Base-by-base conservation (phyloP, 306 rosid species). In the Nissolia schottii region DNA sequence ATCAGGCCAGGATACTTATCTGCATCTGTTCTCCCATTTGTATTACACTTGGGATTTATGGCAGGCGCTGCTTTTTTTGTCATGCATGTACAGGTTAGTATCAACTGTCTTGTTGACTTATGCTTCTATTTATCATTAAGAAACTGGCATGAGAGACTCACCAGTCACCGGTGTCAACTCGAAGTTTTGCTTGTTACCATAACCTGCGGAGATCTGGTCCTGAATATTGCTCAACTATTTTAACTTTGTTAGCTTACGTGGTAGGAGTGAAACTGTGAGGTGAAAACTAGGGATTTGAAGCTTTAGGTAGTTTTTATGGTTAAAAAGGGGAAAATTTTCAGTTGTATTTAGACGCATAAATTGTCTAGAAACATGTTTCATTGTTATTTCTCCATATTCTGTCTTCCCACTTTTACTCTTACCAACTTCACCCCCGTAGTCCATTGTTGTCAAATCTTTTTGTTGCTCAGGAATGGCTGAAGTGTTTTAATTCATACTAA, bases 11-110 rank as follows among this genome's bases (percentile, higher is more conserved):
- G 97, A 71, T 86, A 82, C 82, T 65, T 82, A 63, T 89, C 98
- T 51, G 79, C 86, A 66, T 81, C 85, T 41, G 91, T 85, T 70
- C 94, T 94, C 45, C 98, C 98, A 7, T 91, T 85, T 74, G 79
- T 91, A 71, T 68, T 91, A 18, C 97, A 94, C 77, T 65, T 86
- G 87, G 97, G 85, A 71, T 86, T 94, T 82, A 83, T 94, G 93
- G 86, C 88, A 58, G 80, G 85, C 70, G 86, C 90, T n/a, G 89
- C 85, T 50, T 86, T 94, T 76, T 68, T 94, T 76, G 87, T 94
- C 84, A 87, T 87, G 98, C 97, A 91, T 68, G 98, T 94, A 46
- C 95, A 94, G 97, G 98, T 91, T 68, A 64, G 92, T 67, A 34
- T 59, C 56, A 28, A 54, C 29, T 62, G 61, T 65, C 34, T 43